A percentile compares a stretch with the other conserved stretches of the same genome.
Evolutionary conservation across 495 filamentous ascomycete species (phyloP).

Genomic region (Neurospora tetraspora): DNA sequence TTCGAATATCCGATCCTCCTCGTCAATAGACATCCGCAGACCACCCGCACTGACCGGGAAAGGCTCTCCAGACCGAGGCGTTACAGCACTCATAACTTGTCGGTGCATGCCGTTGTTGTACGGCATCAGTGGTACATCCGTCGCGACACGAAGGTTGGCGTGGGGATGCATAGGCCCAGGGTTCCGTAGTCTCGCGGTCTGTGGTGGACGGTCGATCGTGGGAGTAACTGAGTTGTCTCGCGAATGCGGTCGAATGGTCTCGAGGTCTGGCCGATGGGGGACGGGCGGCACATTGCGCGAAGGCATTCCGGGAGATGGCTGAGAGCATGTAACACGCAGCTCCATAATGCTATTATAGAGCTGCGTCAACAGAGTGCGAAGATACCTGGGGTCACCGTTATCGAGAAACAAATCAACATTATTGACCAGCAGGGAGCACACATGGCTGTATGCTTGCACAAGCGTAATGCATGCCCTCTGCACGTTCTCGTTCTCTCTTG

Average conservation of each 20-base stretch:
- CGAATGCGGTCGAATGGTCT: slow-evolving; percentile 33
- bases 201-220: slow-evolving; percentile 44
- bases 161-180: slow-evolving; percentile 30
- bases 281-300: slow-evolving; percentile 4
- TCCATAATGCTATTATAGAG: slow-evolving; percentile 76
- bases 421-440: slow-evolving; percentile 58
- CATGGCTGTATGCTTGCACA: slow-evolving; percentile 65
- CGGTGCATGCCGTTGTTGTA: slow-evolving; percentile 34
- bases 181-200: slow-evolving; percentile 45
- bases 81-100: slow-evolving; percentile 44
- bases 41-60: slow-evolving; percentile 48
- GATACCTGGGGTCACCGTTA: slow-evolving; percentile 66
- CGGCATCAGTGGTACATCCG: slow-evolving; percentile 31
- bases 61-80: slow-evolving; percentile 69
- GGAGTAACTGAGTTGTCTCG: slow-evolving; percentile 51
- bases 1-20: slow-evolving; percentile 72
- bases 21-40: slow-evolving; percentile 37
- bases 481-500: slow-evolving; percentile 55
- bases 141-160: slow-evolving; percentile 40
- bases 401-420: slow-evolving; percentile 61
- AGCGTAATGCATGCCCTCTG: slow-evolving; percentile 57
- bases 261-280: slow-evolving; percentile 19
- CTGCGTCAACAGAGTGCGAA: slow-evolving; percentile 70
- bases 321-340: slow-evolving; percentile 41
- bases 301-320: slow-evolving; percentile 7